Base-by-base conservation (phyloP, 306 rosid species). In the Sicyos edulis region DNA sequence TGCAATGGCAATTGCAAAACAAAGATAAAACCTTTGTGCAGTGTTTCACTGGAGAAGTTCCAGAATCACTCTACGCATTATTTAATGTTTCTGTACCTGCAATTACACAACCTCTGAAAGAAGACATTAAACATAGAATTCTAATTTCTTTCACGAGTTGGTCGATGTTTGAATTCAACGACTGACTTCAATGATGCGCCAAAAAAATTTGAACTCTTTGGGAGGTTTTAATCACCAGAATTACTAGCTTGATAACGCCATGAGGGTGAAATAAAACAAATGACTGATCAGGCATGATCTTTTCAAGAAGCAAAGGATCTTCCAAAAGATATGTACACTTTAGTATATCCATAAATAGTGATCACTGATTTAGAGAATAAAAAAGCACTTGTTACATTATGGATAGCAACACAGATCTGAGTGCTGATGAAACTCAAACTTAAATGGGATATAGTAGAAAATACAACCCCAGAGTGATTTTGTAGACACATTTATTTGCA, bases 371-470 rank as follows among this genome's bases (percentile, higher is more conserved):
- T 89, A 90, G 78, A 91, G 96, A 85, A 89, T 73, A 85, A 77
- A 56, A 89, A 91, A 59, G 91, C 76, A 0, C 88, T 91, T 29
- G 86, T 92, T 74, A 92, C 97, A 83, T 86, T 86, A 49, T 91
- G 93, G 56, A 92, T 87, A 21, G n/a, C n/a, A n/a, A n/a, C n/a
- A n/a, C n/a, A n/a, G n/a, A n/a, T n/a, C n/a, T n/a, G n/a, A n/a
- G n/a, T n/a, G n/a, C n/a, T n/a, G n/a, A n/a, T n/a, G 98, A 96
- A 60, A 90, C 96, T 81, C 90, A 96, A 8, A 96, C 86, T 81
- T 81, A 2, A 32, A 32, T 32, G 5, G 37, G 37, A 2, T 32
- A 32, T 32, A 32, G 37, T 32, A 5, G 37, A 32, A 32, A 5
- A 2, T 32, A 2, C 37, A 32, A 2, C 5, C 37, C 37, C 5